Evolutionary conservation across 1,284 basidiomycete genomes (phyloP).

Genomic region (Trichosporon sp.): DNA sequence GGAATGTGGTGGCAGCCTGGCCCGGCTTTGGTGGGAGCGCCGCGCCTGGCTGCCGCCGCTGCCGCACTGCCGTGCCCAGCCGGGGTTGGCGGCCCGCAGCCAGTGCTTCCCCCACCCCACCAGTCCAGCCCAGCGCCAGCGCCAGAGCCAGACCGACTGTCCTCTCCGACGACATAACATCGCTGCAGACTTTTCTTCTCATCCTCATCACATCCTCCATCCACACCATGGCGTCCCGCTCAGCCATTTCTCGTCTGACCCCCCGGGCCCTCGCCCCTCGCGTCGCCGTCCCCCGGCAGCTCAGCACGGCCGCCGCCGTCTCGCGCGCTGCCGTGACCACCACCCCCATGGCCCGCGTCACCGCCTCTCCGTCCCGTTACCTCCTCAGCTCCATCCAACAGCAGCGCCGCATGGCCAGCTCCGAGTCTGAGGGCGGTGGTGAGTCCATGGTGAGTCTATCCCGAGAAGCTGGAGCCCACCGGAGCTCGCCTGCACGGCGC

Average conservation of each 20-base stretch:
- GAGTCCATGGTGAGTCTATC: slow-evolving; percentile 40
- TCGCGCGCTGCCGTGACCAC: slow-evolving; percentile 37
- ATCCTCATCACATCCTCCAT: slow-evolving; percentile 36
- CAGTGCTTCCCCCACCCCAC: slow-evolving; percentile 1
- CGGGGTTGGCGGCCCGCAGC: slow-evolving; percentile 1
- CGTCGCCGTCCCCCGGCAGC: slow-evolving; percentile 56
- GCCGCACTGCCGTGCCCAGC: slow-evolving; percentile 1
- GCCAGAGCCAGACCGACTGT: background rate
- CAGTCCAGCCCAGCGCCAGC: too few species aligned
- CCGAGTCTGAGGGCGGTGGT: slow-evolving; percentile 39
- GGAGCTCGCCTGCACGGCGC: background rate
- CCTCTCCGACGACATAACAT: slow-evolving; percentile 4
- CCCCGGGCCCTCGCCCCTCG: slow-evolving; percentile 55
- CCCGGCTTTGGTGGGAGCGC: background rate
- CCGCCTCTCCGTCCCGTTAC: slow-evolving; percentile 29
- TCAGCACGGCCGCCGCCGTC: slow-evolving; percentile 42
- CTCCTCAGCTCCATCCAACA: slow-evolving; percentile 28
- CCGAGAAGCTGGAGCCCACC: background rate
- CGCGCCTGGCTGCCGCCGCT: background rate
- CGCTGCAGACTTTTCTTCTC: slow-evolving; percentile 5
- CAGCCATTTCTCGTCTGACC: slow-evolving; percentile 62
- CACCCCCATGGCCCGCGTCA: slow-evolving; percentile 41
- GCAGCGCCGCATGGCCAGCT: slow-evolving; percentile 35
- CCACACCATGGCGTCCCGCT: slow-evolving; percentile 60
- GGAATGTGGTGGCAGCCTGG: background rate